phyloP scores from a whole-genome alignment of 495 filamentous ascomycete genomes.

The Neurospora intermedia region DNA sequence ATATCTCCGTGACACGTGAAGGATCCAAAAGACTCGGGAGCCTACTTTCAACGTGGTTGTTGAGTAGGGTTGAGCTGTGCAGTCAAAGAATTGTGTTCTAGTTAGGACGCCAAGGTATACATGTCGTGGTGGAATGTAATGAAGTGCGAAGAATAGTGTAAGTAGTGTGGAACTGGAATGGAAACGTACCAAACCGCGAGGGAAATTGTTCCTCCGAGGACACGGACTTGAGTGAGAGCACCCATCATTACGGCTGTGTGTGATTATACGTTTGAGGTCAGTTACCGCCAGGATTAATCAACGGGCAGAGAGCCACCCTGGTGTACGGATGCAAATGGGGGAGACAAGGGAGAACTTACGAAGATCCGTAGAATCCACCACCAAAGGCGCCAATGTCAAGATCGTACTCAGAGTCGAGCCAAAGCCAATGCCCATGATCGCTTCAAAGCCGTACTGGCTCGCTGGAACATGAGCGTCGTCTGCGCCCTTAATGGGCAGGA shows the following conservation, averaged over 20 bases:
- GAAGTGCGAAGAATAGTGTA: neutral
- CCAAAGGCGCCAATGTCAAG: slow-evolving; percentile 28
- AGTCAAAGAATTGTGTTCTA: neutral
- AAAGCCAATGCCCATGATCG: slow-evolving; percentile 37
- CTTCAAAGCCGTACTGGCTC: slow-evolving; percentile 31
- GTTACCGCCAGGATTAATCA: slow-evolving; percentile 23
- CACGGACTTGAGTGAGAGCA: slow-evolving; percentile 35
- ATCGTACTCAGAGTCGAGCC: slow-evolving; percentile 31
- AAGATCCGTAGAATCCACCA: slow-evolving; percentile 31
- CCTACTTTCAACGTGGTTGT: slow-evolving; percentile 1
- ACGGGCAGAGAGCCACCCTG: neutral
- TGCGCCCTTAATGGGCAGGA: neutral
- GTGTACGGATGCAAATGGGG: neutral
- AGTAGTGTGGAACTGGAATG: neutral
- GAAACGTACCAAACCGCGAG: slow-evolving; percentile 14
- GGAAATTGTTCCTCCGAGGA: slow-evolving; percentile 40
- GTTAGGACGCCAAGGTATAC: neutral
- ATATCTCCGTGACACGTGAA: neutral
- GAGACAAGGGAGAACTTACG: slow-evolving; percentile 19
- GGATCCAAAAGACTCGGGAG: neutral
- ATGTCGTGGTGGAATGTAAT: neutral
- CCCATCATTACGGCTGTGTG: slow-evolving; percentile 22
- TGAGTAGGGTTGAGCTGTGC: slow-evolving; percentile 5
- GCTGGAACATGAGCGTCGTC: slow-evolving; percentile 18
- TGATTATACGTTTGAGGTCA: neutral